These are phyloP conservation scores for Emydomyces testavorans DNA, from an alignment of 2,329 filamentous ascomycete genomes.

Conservation along the genomic window DNA sequence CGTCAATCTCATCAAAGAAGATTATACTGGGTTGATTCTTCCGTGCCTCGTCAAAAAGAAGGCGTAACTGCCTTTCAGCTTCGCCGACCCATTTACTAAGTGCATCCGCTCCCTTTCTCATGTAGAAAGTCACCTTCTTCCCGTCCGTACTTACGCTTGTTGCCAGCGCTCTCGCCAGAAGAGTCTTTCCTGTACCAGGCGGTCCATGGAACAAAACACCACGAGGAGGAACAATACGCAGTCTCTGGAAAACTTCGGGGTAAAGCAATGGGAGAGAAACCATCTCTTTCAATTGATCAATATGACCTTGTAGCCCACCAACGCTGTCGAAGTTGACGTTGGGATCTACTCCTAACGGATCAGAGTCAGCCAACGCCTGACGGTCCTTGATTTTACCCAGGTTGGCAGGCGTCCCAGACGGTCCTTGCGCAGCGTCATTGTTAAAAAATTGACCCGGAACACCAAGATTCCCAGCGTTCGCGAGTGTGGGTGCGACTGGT, in stretches of 20 bases:
- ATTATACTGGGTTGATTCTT: constrained; percentile 98
- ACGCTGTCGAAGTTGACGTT: constrained; percentile 91
- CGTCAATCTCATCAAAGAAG: constrained; percentile 98
- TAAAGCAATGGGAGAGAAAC: constrained; percentile 88
- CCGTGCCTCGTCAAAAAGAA: constrained; percentile 90
- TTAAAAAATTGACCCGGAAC: constrained; percentile 45
- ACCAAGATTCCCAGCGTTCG: constrained; percentile 43
- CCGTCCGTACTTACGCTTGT: constrained; percentile 82
- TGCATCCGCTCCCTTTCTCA: constrained; percentile 96
- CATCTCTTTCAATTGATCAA: constrained; percentile 98
- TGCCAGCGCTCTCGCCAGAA: constrained; percentile 85
- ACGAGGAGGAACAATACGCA: constrained; percentile 85
- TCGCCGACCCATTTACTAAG: constrained; percentile 98
- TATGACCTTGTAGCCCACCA: constrained; percentile 82
- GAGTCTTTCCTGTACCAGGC: constrained; percentile 92
- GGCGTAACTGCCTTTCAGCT: constrained; percentile 82
- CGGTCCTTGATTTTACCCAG: constrained; percentile 89
- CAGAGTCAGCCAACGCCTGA: constrained; percentile 82
- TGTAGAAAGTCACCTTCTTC: constrained; percentile 95
- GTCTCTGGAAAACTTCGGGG: constrained; percentile 81
- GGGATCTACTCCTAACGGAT: constrained; percentile 84
- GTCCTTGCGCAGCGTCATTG: constrained; percentile 44
- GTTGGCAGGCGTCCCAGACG: constrained; percentile 59
- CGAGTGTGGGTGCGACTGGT: constrained; percentile 46
- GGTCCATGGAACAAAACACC: constrained; percentile 95